Conservation (phyloP, 805 yeast species). For the Blastobotrys chiropterorum region DNA sequence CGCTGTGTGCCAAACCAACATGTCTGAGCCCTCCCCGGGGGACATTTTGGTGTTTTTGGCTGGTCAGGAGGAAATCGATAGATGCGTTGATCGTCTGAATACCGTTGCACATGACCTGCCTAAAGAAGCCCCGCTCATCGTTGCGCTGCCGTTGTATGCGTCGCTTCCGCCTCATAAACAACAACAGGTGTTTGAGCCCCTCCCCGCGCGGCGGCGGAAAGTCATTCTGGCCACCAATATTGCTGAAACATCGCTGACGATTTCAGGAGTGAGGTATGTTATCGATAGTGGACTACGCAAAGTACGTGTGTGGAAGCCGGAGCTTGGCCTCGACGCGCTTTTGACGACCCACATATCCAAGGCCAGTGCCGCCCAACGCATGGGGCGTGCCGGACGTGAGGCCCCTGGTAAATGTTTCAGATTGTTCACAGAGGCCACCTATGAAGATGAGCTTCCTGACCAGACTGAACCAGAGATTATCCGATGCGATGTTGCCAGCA, state of each 20-base stretch:
- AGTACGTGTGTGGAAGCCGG: constrained; percentile 92
- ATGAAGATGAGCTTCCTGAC: constrained; percentile 45
- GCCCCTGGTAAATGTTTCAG: constrained; percentile 84
- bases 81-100: constrained; percentile 57
- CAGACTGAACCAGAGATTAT: constrained; percentile 93
- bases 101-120: constrained; percentile 58
- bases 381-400: constrained; percentile 99
- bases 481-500: constrained; percentile 78
- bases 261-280: constrained; percentile 89
- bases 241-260: constrained; percentile 96
- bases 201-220: constrained; percentile 66
- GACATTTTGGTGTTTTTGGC: constrained; percentile 90
- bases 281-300: constrained; percentile 89
- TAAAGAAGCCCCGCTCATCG: constrained; percentile 64
- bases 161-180: constrained; percentile 86
- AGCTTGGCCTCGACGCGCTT: constrained; percentile 84
- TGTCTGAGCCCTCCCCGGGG: constrained; percentile 66
- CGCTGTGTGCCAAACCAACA: constrained; percentile 71
- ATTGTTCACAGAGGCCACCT: constrained; percentile 71
- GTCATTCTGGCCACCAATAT: constrained; percentile 90
- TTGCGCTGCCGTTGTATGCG: constrained; percentile 85
- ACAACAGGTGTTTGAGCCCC: constrained; percentile 64
- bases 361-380: constrained; percentile 90
- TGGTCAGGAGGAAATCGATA: constrained; percentile 97
- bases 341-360: constrained; percentile 88